A percentile compares a stretch with the other conserved stretches of the same genome.
These are phyloP conservation scores for Cadophora sp. DNA, from an alignment of 2,329 filamentous ascomycete genomes.

Conservation along the genomic window DNA sequence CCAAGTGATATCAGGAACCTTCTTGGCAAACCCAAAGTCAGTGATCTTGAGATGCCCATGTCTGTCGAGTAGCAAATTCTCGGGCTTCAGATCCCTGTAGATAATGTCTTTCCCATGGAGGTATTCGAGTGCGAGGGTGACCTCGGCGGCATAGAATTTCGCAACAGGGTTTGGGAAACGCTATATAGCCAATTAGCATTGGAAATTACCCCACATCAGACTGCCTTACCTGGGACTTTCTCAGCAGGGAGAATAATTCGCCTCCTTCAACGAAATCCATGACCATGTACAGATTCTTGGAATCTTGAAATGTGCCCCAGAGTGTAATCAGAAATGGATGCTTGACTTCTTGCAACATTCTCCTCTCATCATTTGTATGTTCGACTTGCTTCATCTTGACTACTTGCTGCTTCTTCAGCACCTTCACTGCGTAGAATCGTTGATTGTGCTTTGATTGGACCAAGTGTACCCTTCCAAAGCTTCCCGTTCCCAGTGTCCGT, in stretches of 20 bases:
- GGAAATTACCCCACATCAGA: neutral
- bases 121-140: constrained; percentile 94
- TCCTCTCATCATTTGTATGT: constrained; percentile 97
- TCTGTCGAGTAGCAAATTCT: constrained; percentile 89
- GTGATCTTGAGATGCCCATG: constrained; percentile 97
- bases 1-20: constrained; percentile 98
- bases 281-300: constrained; percentile 98
- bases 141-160: constrained; percentile 98
- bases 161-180: constrained; percentile 98
- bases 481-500: constrained; percentile 93
- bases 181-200: constrained; percentile 54
- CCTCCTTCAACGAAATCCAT: constrained; percentile 99
- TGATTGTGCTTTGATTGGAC: constrained; percentile 99
- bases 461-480: constrained; percentile 94
- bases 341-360: constrained; percentile 95
- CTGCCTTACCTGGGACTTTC: constrained; percentile 79
- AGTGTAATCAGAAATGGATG: constrained; percentile 97
- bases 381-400: constrained; percentile 99
- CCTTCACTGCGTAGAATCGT: constrained; percentile 97
- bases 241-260: constrained; percentile 91
- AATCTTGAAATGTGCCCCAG: constrained; percentile 98
- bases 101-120: constrained; percentile 95
- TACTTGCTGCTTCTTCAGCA: constrained; percentile 97
- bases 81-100: constrained; percentile 95
- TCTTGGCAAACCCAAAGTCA: constrained; percentile 98